A percentile compares a stretch with the other conserved stretches of the same genome.
These are phyloP conservation scores for Ramalina intermedia DNA, from an alignment of 495 filamentous ascomycete genomes.

Conservation along the genomic window DNA sequence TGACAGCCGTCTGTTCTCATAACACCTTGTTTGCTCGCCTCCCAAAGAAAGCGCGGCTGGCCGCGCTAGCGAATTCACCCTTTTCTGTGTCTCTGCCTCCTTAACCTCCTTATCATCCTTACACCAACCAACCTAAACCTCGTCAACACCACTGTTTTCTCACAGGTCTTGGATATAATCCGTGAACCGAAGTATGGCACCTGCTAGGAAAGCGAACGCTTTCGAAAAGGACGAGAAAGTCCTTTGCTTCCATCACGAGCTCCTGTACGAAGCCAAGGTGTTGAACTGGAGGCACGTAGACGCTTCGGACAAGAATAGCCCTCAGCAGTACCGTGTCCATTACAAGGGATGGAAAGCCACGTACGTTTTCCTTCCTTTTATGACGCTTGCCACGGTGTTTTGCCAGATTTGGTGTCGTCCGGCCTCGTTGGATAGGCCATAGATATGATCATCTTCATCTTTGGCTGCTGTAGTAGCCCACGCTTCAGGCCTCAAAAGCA, in stretches of 20 bases:
- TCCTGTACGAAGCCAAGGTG: constrained; percentile 94
- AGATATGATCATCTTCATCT: too few relatives aligned
- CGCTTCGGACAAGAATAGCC: constrained; percentile 55
- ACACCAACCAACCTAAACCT: too few relatives aligned
- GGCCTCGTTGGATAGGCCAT: too few relatives aligned
- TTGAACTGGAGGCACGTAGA: constrained; percentile 55
- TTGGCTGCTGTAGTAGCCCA: too few relatives aligned
- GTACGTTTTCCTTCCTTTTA: constrained; percentile 32
- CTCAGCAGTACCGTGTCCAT: constrained; percentile 78
- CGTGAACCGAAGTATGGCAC: constrained; percentile 38
- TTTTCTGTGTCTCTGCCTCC: neutral
- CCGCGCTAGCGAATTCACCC: too few relatives aligned
- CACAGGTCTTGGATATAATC: neutral
- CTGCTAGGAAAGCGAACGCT: constrained; percentile 36
- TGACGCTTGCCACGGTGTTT: too few relatives aligned
- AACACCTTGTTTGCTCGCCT: too few relatives aligned
- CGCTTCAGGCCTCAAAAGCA: neutral
- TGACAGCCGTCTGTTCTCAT: too few relatives aligned
- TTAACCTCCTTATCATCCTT: neutral
- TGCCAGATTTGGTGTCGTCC: too few relatives aligned
- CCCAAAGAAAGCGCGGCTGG: too few relatives aligned
- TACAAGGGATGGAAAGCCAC: constrained; percentile 99
- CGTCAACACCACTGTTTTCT: neutral
- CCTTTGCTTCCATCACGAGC: constrained; percentile 90
- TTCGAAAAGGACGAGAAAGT: constrained; percentile 86